Base-by-base conservation (phyloP, 2,329 filamentous ascomycete genomes). In the Phialophora verrucosa region DNA sequence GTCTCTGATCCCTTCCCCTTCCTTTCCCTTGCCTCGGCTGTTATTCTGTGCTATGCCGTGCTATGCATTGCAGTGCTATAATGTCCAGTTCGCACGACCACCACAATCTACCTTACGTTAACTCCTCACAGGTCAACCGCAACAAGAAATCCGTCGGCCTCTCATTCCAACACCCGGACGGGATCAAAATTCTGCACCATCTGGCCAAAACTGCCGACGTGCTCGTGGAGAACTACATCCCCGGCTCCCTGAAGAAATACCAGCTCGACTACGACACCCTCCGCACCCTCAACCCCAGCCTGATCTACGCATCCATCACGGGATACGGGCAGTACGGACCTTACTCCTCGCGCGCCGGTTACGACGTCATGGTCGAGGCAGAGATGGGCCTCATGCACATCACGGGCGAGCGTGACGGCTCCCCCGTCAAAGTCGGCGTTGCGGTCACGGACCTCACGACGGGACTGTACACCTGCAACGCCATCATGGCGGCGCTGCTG, bases 301-400 rank as follows among this genome's bases (percentile, higher is more conserved):
- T 99, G 55, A 91, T 99, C 72, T 99, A 99, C 76, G 93, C 94
- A 14, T 97, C 92, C 72, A 96, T 99, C 73, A 99, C 95, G 0
- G 95, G 95, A 0, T 99, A 98, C 75, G 95, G 95, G 1, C 95
- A 99, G 77, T 97, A 91, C 0, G 95, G 95, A 0, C 95, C 95
- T 0, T 97, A 96, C 78, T 88, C 90, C 5, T 87, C 88, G 70
- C 86, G 95, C 14, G 93, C 95, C 3, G 95, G 95, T 4, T 99
- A 99, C 83, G 95, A 99, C 79, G 95, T 99, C 72, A 99, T 99
- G 94, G 94, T 99, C 11, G 95, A 99, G 82, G 95, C 95, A 66
- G 95, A 98, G 77, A 93, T 99, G 80, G 95, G 95, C 0, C 81
- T 99, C 64, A 99, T 99, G 95, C 95, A 99, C 80, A 98, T 99